phyloP scores from a whole-genome alignment of 169 alveolate species.

The Babesia ovis region DNA sequence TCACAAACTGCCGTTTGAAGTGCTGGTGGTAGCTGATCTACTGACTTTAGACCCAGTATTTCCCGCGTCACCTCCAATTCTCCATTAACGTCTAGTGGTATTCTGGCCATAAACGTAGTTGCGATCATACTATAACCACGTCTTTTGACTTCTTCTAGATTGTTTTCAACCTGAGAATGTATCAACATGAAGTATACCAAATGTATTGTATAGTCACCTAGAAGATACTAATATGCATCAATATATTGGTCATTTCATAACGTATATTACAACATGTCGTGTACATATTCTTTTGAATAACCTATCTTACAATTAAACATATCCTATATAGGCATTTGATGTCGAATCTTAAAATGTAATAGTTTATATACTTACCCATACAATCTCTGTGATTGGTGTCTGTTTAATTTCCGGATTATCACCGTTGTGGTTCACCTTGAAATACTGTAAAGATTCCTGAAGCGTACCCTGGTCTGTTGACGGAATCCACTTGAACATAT shows the following conservation, averaged over 20 bases:
- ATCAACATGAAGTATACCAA: neutral
- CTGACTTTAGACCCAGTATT: slow-evolving; percentile 15
- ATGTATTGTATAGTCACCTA: too few relatives aligned
- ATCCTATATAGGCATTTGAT: neutral
- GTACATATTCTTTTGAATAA: too few relatives aligned
- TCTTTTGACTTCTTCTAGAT: slow-evolving; percentile 25
- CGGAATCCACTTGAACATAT: slow-evolving; percentile 21
- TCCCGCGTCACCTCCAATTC: neutral
- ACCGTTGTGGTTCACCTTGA: neutral
- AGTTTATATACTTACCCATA: slow-evolving; percentile 58
- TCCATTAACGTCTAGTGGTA: neutral
- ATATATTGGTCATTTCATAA: too few relatives aligned
- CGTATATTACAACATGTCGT: too few relatives aligned
- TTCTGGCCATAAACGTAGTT: slow-evolving; percentile 3
- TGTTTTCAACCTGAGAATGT: slow-evolving; percentile 41
- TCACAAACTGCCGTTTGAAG: neutral
- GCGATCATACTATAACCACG: slow-evolving; percentile 31
- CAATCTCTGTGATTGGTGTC: slow-evolving; percentile 14
- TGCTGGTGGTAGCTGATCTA: slow-evolving; percentile 21
- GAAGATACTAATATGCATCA: too few relatives aligned
- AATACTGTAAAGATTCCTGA: slow-evolving; percentile 14
- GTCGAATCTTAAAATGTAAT: neutral
- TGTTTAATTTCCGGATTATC: neutral
- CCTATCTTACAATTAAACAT: too few relatives aligned
- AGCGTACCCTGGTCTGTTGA: neutral